Base-by-base conservation (phyloP, 768 basidiomycete species). In the Mycena haematopus region DNA sequence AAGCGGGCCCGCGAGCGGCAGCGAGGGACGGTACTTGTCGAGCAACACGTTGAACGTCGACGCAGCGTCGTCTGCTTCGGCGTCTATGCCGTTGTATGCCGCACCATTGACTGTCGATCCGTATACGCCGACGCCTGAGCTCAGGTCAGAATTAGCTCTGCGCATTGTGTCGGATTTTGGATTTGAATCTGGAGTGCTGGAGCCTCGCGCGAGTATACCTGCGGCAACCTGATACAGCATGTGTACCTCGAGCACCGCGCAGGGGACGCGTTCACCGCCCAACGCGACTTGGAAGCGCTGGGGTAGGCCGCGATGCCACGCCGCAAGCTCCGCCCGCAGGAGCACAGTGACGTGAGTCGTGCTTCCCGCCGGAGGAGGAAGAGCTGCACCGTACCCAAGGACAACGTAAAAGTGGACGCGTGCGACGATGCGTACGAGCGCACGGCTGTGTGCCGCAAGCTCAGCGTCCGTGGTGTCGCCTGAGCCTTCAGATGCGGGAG, bases 211-310 rank as follows among this genome's bases (percentile, higher is more conserved):
- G 2, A 74, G 67, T 60, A 74, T 61, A 31, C 71, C 73, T 22
- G 70, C 60, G 6, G 71, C 72, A 25, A 73, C 68, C 27, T 74
- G 72, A 56, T 73, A 73, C 21, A 72, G 61, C 73, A 74, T 73
- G 33, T 74, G 72, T 40, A 68, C 65, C 58, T 74, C 73, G 42
- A 74, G 55, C 19, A 74, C 70, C n/a, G 68, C 63, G 9, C 68
- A 67, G 10, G 61, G 53, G 24, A 60, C 61, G 24, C 54, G 61
- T 14, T 58, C 62, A 8, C 67, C 69, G 9, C 73, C 73, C 19
- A 72, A 67, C 6, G 69, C 66, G 31, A 74, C 68, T 2, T 68
- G 70, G 60, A 71, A 73, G 19, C 68, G 66, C 44, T 56, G 56
- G 2, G 73, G 73, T 7, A 74, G 68, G 15, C 45, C 52, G 40